phyloP scores from a whole-genome alignment of 2,329 filamentous ascomycete species.

The Coniochaeta pulveracea region DNA sequence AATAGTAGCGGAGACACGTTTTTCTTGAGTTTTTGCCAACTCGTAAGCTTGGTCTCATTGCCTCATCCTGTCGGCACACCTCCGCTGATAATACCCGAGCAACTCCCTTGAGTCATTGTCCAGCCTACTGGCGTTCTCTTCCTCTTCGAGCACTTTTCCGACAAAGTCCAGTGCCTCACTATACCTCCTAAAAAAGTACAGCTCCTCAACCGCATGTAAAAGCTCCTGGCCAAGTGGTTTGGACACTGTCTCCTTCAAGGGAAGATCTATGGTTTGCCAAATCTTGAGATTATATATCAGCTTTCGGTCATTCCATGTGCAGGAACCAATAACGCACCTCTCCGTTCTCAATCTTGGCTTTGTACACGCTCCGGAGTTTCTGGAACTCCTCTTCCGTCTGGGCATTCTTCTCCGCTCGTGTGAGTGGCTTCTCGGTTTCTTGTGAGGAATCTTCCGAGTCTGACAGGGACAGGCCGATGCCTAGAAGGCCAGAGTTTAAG shows the following conservation, averaged over 20 bases:
- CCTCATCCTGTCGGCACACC: slow-evolving; percentile 22
- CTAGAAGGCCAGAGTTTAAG: slow-evolving; percentile 24
- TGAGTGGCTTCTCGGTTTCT: slow-evolving; percentile 3
- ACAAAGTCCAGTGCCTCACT: slow-evolving; percentile 31
- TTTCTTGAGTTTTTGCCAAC: no score
- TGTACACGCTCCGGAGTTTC: slow-evolving; percentile 31
- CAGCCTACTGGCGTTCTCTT: slow-evolving; percentile 18
- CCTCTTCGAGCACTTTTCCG: slow-evolving; percentile 19
- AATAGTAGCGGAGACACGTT: no score
- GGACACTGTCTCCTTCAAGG: slow-evolving; percentile 21
- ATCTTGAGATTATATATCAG: slow-evolving; percentile 22
- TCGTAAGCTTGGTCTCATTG: no score
- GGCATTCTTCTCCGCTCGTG: slow-evolving; percentile 14
- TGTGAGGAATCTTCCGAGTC: slow-evolving; percentile 14
- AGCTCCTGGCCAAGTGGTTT: slow-evolving; percentile 39
- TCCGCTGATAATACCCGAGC: slow-evolving; percentile 29
- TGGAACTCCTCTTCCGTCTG: slow-evolving; percentile 41
- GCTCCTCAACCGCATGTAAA: slow-evolving; percentile 44
- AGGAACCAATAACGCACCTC: slow-evolving; percentile 24
- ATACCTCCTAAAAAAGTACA: slow-evolving; percentile 42
- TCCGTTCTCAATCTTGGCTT: slow-evolving; percentile 40
- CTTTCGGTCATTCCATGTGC: not conserved
- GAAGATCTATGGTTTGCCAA: slow-evolving; percentile 27
- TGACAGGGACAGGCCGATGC: slow-evolving; percentile 28
- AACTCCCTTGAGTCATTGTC: slow-evolving; percentile 30